A percentile compares a stretch with the other conserved stretches of the same genome.
Conservation (phyloP, 164 flowering plant genomes). For the Cinnamomum chago region DNA sequence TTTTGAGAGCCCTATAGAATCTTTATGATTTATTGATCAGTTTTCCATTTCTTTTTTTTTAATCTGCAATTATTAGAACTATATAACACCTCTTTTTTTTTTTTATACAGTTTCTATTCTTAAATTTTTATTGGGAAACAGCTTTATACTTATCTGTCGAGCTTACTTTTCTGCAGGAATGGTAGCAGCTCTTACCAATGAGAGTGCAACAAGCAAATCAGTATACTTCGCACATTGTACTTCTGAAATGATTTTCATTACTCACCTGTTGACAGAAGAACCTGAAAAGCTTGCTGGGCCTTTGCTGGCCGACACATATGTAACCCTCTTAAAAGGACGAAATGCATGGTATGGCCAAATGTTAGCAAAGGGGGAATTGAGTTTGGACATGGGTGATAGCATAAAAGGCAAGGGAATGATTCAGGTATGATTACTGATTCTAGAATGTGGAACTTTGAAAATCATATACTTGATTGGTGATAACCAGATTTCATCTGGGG, state of each 20-base stretch:
- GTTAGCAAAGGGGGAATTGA: conserved; percentile 74
- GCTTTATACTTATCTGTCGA: not conserved
- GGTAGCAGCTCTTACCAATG: conserved; percentile 91
- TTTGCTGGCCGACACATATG: conserved; percentile 81
- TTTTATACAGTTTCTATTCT: not conserved
- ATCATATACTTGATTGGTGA: not conserved
- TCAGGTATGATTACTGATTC: conserved; percentile 45
- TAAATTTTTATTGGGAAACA: not conserved
- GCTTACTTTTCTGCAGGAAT: conserved; percentile 50
- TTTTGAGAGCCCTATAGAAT: not conserved
- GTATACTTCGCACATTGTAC: conserved; percentile 99
- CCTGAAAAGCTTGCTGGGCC: conserved; percentile 90
- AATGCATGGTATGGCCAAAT: conserved; percentile 89
- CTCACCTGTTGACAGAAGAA: conserved; percentile 76
- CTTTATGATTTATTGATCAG: no score
- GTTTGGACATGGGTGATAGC: conserved; percentile 82
- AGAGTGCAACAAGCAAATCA: conserved; percentile 96
- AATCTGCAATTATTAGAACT: not conserved
- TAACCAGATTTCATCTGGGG: not conserved
- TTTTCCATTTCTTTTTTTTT: no score
- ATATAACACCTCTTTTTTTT: not conserved
- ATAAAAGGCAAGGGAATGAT: conserved; percentile 89
- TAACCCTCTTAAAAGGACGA: conserved; percentile 78
- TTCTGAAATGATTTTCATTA: conserved; percentile 89
- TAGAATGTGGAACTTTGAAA: not conserved